Percentiles rank a stretch among this genome's conserved stretches.
phyloP scores from a whole-genome alignment of 225 moss, liverwort and hornwort species.

The Asterella californica region DNA sequence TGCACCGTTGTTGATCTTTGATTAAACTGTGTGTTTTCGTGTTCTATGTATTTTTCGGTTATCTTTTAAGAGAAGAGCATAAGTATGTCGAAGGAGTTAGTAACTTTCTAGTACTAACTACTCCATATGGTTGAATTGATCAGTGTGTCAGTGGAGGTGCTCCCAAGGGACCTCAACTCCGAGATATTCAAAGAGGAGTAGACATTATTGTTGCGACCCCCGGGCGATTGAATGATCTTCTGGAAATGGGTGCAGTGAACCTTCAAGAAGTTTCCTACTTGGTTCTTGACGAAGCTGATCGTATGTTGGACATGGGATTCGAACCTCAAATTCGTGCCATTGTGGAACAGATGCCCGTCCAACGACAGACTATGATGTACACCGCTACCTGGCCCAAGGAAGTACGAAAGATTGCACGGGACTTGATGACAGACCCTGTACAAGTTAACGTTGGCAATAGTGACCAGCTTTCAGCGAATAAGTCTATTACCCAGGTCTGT shows the following conservation, averaged over 20 bases:
- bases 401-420: conserved; percentile 46
- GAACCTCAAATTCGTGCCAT: conserved; percentile 52
- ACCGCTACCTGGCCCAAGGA: conserved; percentile 49
- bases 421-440: conserved; percentile 41
- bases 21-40: too few species aligned
- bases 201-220: conserved; percentile 48
- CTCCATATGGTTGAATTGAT: neutral
- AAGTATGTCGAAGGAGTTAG: too few species aligned
- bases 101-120: neutral
- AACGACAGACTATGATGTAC: conserved; percentile 46
- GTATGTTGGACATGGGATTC: conserved; percentile 53
- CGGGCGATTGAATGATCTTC: conserved; percentile 45
- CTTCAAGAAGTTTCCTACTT: conserved; percentile 39
- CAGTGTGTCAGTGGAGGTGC: conserved; percentile 48
- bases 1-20: too few species aligned
- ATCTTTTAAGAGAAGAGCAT: too few species aligned
- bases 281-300: conserved; percentile 47
- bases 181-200: conserved; percentile 44
- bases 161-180: conserved; percentile 45
- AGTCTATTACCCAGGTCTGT: conserved; percentile 40
- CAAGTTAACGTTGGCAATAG: conserved; percentile 47
- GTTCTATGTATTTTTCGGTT: too few species aligned
- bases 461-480: conserved; percentile 47
- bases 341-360: conserved; percentile 40
- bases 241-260: conserved; percentile 46